phyloP scores from a whole-genome alignment of 2,329 filamentous ascomycete species.

The Aspergillus sojae region DNA sequence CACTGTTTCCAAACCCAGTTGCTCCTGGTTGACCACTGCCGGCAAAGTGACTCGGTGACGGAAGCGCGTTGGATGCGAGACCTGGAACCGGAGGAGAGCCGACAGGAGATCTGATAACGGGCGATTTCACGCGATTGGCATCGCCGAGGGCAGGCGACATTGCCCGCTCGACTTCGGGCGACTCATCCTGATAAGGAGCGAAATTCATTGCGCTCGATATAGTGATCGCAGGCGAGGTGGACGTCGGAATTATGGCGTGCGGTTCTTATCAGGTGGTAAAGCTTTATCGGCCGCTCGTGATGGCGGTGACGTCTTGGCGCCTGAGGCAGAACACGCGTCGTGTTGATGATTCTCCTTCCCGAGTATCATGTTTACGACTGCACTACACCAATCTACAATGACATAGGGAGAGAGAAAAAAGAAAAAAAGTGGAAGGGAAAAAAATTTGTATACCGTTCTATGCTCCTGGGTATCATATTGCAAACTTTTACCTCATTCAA shows the following conservation, averaged over 20 bases:
- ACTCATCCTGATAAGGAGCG: constrained; percentile 92
- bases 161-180: constrained; percentile 79
- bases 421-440: too few relatives aligned
- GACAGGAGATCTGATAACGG: constrained; percentile 56
- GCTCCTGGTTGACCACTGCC: constrained; percentile 29
- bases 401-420: background rate
- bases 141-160: constrained; percentile 69
- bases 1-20: constrained; percentile 43
- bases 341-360: constrained; percentile 1
- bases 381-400: constrained; percentile 6
- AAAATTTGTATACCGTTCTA: background rate
- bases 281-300: constrained; percentile 12
- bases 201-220: constrained; percentile 73
- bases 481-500: constrained; percentile 4
- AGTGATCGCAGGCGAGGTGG: constrained; percentile 7
- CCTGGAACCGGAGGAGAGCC: constrained; percentile 49
- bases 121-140: constrained; percentile 54
- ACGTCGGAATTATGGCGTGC: constrained; percentile 4
- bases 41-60: constrained; percentile 44
- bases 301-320: constrained; percentile 24
- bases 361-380: constrained; percentile 9
- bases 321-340: constrained; percentile 16
- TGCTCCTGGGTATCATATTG: constrained; percentile 8
- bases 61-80: constrained; percentile 46
- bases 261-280: constrained; percentile 21